Conservation (phyloP, 2,329 filamentous ascomycete species). For the Botrytis elliptica region DNA sequence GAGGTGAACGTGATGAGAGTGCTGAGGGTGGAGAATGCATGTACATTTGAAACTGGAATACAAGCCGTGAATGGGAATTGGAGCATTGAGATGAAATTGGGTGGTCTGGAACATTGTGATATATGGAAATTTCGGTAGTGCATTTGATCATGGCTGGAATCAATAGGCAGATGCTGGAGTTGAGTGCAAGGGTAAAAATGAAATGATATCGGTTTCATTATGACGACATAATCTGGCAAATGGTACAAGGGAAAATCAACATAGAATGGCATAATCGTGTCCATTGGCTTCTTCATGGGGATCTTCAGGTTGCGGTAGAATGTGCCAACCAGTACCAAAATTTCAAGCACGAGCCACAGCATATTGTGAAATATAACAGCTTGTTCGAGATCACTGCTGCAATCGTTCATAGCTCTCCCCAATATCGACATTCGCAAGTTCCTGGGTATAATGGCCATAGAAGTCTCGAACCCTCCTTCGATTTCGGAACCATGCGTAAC, state of each 20-base stretch:
- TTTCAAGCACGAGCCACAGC: slow-evolving; percentile 6
- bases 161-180: neutral
- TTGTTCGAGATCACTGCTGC: slow-evolving; percentile 15
- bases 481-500: neutral
- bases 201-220: neutral
- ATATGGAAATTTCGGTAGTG: neutral
- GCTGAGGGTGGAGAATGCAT: neutral
- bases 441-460: neutral
- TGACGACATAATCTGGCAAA: neutral
- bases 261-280: slow-evolving; percentile 9
- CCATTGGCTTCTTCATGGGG: neutral
- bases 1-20: neutral
- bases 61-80: too few relatives aligned
- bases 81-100: neutral
- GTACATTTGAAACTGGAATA: neutral
- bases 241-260: neutral
- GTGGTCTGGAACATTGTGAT: neutral
- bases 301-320: neutral
- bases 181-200: neutral
- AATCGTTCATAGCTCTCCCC: neutral
- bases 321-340: slow-evolving; percentile 1
- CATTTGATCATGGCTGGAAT: neutral
- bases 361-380: slow-evolving; percentile 7
- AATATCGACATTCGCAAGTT: slow-evolving; percentile 5
- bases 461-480: slow-evolving; percentile 7